Percentiles rank a stretch among this genome's conserved stretches.
phyloP scores from a whole-genome alignment of 106 monocot species.

The Apostasia ramifera region DNA sequence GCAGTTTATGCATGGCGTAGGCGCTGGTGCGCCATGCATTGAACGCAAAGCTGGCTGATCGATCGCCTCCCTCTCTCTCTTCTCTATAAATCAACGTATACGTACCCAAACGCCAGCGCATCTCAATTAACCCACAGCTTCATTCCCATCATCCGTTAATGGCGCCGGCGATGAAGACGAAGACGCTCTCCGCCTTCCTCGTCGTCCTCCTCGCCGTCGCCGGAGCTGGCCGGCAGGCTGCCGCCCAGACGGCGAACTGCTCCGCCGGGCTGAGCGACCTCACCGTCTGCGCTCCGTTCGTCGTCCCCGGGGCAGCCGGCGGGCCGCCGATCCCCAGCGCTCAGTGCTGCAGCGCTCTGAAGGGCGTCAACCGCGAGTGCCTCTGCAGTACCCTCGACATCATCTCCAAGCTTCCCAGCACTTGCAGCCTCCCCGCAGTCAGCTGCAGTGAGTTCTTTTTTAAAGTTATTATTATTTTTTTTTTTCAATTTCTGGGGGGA shows the following conservation, averaged over 20 bases:
- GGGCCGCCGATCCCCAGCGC: background rate
- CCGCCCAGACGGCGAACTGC: constrained; percentile 19
- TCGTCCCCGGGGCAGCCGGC: constrained; percentile 13
- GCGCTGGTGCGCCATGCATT: no score
- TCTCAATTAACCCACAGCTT: no score
- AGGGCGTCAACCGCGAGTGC: constrained; percentile 11
- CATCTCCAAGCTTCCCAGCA: constrained; percentile 20
- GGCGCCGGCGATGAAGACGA: background rate
- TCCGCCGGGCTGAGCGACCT: constrained; percentile 19
- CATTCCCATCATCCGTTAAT: no score
- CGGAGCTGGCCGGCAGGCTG: background rate
- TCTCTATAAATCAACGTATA: no score
- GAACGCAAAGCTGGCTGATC: no score
- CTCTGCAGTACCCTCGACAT: constrained; percentile 32
- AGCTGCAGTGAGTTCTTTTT: constrained; percentile 15
- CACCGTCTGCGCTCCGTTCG: constrained; percentile 20
- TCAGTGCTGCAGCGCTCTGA: constrained; percentile 32
- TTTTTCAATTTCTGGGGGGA: no score
- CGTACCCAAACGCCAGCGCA: no score
- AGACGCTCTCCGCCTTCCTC: background rate
- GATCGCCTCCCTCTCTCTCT: no score
- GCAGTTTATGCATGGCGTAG: no score
- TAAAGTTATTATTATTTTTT: no score
- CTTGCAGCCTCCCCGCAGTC: constrained; percentile 21
- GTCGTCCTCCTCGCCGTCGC: background rate